Evolutionary conservation across 2,329 filamentous ascomycete genomes (phyloP).

Genomic region (Alternaria arbusti): DNA sequence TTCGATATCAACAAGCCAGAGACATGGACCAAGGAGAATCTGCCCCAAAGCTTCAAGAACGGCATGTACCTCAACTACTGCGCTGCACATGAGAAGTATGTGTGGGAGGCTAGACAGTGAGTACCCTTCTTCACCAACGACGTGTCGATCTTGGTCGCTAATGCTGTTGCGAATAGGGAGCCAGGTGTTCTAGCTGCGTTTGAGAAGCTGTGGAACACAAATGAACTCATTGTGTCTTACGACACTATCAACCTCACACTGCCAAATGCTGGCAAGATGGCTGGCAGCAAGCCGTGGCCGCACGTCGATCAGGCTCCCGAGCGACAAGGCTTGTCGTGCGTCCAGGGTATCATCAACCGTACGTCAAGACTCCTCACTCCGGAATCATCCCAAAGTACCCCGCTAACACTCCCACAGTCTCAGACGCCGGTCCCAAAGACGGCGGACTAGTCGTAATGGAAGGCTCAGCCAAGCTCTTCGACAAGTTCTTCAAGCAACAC

Average conservation of each 20-base stretch:
- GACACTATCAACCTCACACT: slow-evolving; percentile 52
- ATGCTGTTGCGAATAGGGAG: slow-evolving; percentile 28
- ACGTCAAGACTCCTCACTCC: slow-evolving; percentile 37
- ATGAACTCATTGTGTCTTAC: slow-evolving; percentile 39
- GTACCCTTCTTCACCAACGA: not conserved
- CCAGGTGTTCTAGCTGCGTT: slow-evolving; percentile 52
- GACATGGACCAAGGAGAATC: slow-evolving; percentile 54
- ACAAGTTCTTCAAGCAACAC: slow-evolving; percentile 13
- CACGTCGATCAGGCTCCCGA: slow-evolving; percentile 54
- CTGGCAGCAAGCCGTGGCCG: slow-evolving; percentile 47
- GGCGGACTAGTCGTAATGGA: slow-evolving; percentile 56
- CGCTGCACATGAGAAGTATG: slow-evolving; percentile 52
- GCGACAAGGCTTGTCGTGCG: slow-evolving; percentile 43
- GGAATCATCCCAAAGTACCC: not conserved
- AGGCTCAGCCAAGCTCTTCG: slow-evolving; percentile 49
- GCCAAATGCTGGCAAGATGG: slow-evolving; percentile 48
- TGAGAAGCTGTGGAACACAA: slow-evolving; percentile 51
- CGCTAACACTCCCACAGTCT: slow-evolving; percentile 1
- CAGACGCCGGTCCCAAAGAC: slow-evolving; percentile 50
- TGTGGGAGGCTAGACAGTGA: slow-evolving; percentile 51
- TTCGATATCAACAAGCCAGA: slow-evolving; percentile 39
- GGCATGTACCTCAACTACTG: slow-evolving; percentile 52
- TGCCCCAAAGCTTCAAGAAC: slow-evolving; percentile 43
- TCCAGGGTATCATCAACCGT: slow-evolving; percentile 56
- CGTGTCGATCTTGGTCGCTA: not conserved